Evolutionary conservation across 768 basidiomycete species (phyloP), one percentile per base, ranked within the genome.

Genomic region (Floccularia luteovirens): DNA sequence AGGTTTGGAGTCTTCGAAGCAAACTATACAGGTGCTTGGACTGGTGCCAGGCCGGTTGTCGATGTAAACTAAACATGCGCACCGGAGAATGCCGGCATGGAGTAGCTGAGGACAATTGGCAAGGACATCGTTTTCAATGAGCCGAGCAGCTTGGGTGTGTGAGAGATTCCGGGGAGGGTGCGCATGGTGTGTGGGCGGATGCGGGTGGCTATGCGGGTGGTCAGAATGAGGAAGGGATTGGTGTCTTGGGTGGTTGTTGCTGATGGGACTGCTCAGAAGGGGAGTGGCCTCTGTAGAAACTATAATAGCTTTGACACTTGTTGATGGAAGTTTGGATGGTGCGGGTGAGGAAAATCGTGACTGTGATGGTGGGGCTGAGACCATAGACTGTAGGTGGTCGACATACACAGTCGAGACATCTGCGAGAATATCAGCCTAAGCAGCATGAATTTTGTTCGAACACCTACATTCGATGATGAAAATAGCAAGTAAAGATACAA

Each of bases 381-480:
- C 60, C 41, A 77, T 72, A 1, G 77, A 74, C 0, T 86, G 79
- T 0, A 90, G 69, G 39, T 66, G 69, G 39, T 88, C 79, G 10
- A 88, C 88, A 48, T 77, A 88, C 2, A 81, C 71, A 0, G 82
- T 86, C 14, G 86, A 88, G 32, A 76, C 57, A 50, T 86, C 88
- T 90, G 49, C 4, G 23, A 46, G 33, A 37, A 21, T n/a, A 20
- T 25, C 38, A 39, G 11, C 41, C 25, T 10, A n/a, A n/a, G 6
- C 22, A 14, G 22, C 35, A 5, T 5, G 37, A 36, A 20, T 22
- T 37, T 33, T 21, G 36, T 4, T 5, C 22, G 24, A 22, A 44
- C 1, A 64, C 82, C 25, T 54, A 82, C 88, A 90, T 75, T 90
- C 88, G 22, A 90, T 61, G 4, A 87, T 57, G 55, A 90, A 90